Conservation (phyloP, 1,284 basidiomycete species). For the Trichosporon asahii region DNA sequence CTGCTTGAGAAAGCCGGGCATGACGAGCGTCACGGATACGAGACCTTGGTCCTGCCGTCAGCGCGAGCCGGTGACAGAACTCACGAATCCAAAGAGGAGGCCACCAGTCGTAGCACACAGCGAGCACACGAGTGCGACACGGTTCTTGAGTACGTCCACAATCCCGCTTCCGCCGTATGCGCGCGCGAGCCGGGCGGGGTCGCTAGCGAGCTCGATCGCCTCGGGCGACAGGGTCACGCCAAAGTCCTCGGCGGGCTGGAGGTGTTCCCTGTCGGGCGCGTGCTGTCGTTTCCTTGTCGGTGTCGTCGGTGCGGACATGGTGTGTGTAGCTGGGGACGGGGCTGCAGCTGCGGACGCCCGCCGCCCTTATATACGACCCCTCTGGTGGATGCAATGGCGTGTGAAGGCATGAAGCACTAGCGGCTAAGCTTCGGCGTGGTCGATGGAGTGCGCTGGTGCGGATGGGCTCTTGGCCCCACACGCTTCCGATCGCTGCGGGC, state of each 20-base stretch:
- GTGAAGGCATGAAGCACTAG: background rate
- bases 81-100: conserved; percentile 26
- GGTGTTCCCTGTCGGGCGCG: conserved; percentile 10
- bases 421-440: background rate
- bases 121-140: conserved; percentile 21
- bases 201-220: conserved; percentile 8
- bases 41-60: conserved; percentile 35
- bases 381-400: background rate
- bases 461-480: background rate
- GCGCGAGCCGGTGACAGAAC: background rate
- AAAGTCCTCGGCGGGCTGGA: conserved; percentile 7
- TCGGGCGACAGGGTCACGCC: conserved; percentile 12
- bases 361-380: background rate
- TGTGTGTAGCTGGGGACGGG: background rate
- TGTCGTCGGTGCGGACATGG: background rate
- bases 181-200: background rate
- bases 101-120: conserved; percentile 30
- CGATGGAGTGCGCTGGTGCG: too few species aligned
- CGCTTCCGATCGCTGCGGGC: background rate
- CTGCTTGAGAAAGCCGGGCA: conserved; percentile 33
- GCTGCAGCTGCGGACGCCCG: background rate
- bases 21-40: conserved; percentile 36
- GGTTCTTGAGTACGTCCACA: conserved; percentile 23
- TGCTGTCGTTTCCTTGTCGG: background rate
- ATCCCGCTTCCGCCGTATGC: conserved; percentile 21